These are phyloP conservation scores for Eucalyptus erythrocorys DNA, from an alignment of 345 rosid genomes.

Conservation along the genomic window DNA sequence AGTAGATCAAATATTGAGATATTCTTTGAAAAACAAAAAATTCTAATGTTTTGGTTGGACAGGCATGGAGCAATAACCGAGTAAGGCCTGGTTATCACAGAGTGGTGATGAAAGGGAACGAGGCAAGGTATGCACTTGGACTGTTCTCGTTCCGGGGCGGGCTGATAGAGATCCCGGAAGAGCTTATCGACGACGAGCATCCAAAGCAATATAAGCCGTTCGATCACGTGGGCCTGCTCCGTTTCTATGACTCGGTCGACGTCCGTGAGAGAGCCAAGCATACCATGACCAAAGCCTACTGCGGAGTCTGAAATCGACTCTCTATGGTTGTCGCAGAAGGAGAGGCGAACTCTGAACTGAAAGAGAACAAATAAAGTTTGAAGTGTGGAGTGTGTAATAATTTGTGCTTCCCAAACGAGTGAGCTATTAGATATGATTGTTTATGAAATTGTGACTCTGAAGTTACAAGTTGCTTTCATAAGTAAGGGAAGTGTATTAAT, in stretches of 20 bases:
- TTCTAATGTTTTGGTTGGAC: background rate
- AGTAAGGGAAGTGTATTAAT: background rate
- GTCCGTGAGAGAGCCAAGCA: slow-evolving; percentile 16
- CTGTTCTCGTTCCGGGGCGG: slow-evolving; percentile 41
- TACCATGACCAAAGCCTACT: slow-evolving; percentile 37
- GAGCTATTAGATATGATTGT: background rate
- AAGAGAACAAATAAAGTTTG: background rate
- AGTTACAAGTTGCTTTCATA: background rate
- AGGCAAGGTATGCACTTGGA: slow-evolving; percentile 45
- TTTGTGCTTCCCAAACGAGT: background rate
- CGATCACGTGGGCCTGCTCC: slow-evolving; percentile 33
- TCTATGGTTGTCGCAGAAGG: background rate
- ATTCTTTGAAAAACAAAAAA: background rate
- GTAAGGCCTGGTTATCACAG: slow-evolving; percentile 42
- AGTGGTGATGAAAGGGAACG: slow-evolving; percentile 35
- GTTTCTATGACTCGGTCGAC: slow-evolving; percentile 13
- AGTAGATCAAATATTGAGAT: background rate
- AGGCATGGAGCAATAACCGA: slow-evolving; percentile 87
- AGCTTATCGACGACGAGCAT: slow-evolving; percentile 48
- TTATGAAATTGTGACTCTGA: background rate
- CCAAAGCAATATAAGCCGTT: slow-evolving; percentile 54
- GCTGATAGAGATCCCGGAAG: slow-evolving; percentile 25
- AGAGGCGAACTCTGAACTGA: background rate
- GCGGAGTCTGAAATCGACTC: slow-evolving; percentile 21
- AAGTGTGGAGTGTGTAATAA: background rate